Base-by-base conservation (phyloP, 805 yeast species). In the Myxozyma sirexii region DNA sequence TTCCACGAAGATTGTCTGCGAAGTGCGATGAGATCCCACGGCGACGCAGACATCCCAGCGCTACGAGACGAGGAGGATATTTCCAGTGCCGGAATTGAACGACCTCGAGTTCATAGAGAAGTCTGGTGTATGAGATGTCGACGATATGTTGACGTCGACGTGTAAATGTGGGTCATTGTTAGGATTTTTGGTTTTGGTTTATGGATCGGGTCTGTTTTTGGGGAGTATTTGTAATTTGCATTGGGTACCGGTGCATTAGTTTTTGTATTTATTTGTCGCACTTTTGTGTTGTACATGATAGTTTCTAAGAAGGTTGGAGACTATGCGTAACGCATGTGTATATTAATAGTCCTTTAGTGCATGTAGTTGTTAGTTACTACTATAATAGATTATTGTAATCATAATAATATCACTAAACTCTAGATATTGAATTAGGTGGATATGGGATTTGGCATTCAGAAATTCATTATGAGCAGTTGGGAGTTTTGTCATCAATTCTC, bases 41-140 rank as follows among this genome's bases (percentile, higher is more conserved):
- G 74, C 10, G 74, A 71, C 46, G 56, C 50, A 3, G 67, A 63
- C 19, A 68, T 69, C 41, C 72, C 72, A 4, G 56, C 65, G 23
- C 53, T 68, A 37, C 55, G 62, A 13, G 49, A 27, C 24, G 59
- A 48, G 35, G 63, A 39, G 10, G 64, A 67, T 27, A 59, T 27
- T 37, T 35, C 61, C 12, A 50, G 45, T 19, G 29, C 45, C 15
- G 54, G 49, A 7, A 15, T 35, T 10, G 57, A 54, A 12, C 43
- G 31, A 24, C 57, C 66, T 8, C 51, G 57, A 4, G 59, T 55
- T 8, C 23, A 29, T 4, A 54, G 69, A 10, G 68, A 68, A 26
- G 72, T 70, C n/a, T 71, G 74, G 74, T 71, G 74, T 52, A 64
- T 62, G 57, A 54, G 72, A 26, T 71, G 74, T 45, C 67, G 74